Conservation (phyloP, 1,284 basidiomycete genomes). For the Marasmius oreades region DNA sequence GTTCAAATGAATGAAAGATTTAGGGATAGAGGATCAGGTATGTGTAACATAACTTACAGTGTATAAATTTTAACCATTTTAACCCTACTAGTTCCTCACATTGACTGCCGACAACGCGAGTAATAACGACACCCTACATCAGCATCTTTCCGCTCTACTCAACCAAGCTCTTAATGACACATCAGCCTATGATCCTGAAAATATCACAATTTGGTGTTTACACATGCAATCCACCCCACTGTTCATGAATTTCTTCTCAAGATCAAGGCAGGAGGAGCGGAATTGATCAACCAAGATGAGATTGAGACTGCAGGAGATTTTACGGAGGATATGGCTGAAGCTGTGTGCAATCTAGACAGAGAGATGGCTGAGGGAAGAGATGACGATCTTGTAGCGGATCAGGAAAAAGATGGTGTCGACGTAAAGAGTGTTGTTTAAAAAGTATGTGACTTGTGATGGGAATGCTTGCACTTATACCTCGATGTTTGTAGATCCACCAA, state of each 20-base stretch:
- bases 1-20: neutral
- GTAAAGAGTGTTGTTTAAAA: neutral
- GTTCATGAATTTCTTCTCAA: neutral
- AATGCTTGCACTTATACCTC: neutral
- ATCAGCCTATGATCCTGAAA: neutral
- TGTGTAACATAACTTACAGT: neutral
- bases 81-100: neutral
- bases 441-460: neutral
- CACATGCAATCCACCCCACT: neutral
- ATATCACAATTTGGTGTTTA: neutral
- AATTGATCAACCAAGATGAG: neutral
- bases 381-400: neutral
- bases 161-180: neutral
- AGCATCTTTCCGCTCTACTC: neutral
- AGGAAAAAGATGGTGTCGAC: slow-evolving; percentile 3
- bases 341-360: neutral
- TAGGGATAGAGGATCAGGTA: neutral
- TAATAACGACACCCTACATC: neutral
- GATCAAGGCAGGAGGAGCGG: neutral
- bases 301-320: neutral
- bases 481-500: neutral
- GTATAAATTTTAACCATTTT: neutral
- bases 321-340: neutral
- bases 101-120: neutral
- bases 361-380: neutral